Percentiles rank a stretch among this genome's conserved stretches.
Conservation (phyloP, 805 yeast species). For the Starmerella khaoyaiensis region DNA sequence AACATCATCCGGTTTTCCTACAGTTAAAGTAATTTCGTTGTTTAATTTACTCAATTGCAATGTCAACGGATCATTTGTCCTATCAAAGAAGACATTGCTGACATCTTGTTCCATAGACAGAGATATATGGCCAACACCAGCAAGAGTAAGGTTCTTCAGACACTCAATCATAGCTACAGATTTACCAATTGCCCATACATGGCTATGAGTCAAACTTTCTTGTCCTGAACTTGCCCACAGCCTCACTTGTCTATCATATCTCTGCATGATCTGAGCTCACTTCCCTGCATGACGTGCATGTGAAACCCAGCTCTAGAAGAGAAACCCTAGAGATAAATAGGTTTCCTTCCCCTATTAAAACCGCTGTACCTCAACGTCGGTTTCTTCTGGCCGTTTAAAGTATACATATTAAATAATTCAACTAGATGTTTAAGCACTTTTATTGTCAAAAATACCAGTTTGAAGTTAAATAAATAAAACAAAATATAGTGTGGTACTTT, state of each 20-base stretch:
- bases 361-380: too few relatives aligned
- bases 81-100: neutral
- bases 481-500: too few relatives aligned
- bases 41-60: constrained; percentile 2
- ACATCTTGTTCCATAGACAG: constrained; percentile 34
- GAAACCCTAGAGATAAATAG: too few relatives aligned
- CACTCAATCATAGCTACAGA: constrained; percentile 44
- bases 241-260: constrained; percentile 78
- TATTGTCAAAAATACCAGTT: too few relatives aligned
- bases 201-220: constrained; percentile 39
- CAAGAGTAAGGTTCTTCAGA: constrained; percentile 70
- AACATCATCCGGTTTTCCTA: neutral
- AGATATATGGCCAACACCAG: constrained; percentile 74
- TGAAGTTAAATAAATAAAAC: too few relatives aligned
- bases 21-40: neutral
- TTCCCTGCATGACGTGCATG: neutral
- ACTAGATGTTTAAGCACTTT: neutral
- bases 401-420: too few relatives aligned
- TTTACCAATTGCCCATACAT: constrained; percentile 49
- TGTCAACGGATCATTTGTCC: neutral
- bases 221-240: constrained; percentile 82
- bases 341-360: too few relatives aligned
- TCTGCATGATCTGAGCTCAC: constrained; percentile 20
- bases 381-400: too few relatives aligned
- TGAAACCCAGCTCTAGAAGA: too few relatives aligned